Base-by-base conservation (phyloP, 1,284 basidiomycete genomes). In the Marasmius tenuissimus region DNA sequence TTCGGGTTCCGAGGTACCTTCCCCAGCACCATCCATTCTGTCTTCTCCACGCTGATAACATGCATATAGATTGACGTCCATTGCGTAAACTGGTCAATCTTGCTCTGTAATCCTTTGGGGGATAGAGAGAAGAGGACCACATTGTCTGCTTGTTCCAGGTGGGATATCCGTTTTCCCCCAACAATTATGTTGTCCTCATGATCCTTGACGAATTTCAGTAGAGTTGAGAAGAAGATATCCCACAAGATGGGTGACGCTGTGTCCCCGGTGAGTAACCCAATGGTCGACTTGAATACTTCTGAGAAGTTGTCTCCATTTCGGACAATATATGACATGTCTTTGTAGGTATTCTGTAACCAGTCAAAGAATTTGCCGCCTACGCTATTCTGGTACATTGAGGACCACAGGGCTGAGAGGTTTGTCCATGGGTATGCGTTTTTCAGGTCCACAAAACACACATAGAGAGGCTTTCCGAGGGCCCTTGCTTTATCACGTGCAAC, bases 401-500 rank as follows among this genome's bases (percentile, higher is more conserved):
- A 6, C 61, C 61, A 58, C 40, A 59, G 38, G 11, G 58, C 38
- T 18, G 58, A 4, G 5, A 20, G n/a, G 38, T 63, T 45, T 4
- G 57, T 59, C 34, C 57, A 60, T 1, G 60, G 60, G 40, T 63
- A 63, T 3, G 60, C 53, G 38, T 62, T 66, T 1, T 57, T 54
- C n/a, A 63, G 47, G 35, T 66, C 64, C 3, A 58, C 48, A 48
- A 58, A 61, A 38, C 58, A 50, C 3, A 62, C 60, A 22, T 47
- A 64, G 0, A 66, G 51, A 0, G 60, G 45, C 47, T 64, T 61
- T 4, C 58, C 57, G 33, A 57, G 50, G 2, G 59, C 54, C 0
- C 37, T 9, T 0, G 64, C 64, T 9, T 54, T 56, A 7, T 42
- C 37, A 14, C 63, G 60, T 4, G 59, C 64, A 22, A 27, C 42